phyloP scores from a whole-genome alignment of 306 rosid genomes.

The Hippophae rhamnoides region DNA sequence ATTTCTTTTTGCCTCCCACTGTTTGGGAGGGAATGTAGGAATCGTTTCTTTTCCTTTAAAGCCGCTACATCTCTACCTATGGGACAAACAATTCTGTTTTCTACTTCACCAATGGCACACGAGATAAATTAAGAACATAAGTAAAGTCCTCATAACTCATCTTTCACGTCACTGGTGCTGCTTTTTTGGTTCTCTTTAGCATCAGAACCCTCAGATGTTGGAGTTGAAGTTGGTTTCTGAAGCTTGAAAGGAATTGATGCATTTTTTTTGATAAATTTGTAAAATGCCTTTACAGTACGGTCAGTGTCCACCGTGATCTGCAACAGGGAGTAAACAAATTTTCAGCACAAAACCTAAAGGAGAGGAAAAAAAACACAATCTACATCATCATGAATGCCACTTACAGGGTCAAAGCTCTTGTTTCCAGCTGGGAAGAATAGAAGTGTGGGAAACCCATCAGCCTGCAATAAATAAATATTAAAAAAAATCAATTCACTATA shows the following conservation, averaged over 20 bases:
- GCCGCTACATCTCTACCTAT: conserved; percentile 16
- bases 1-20: background rate
- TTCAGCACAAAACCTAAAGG: background rate
- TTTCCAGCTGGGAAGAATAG: conserved; percentile 64
- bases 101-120: conserved; percentile 15
- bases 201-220: conserved; percentile 36
- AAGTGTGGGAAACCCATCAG: conserved; percentile 56
- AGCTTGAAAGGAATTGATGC: conserved; percentile 98
- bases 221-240: conserved; percentile 57
- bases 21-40: conserved; percentile 6
- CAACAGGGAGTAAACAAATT: conserved; percentile 20
- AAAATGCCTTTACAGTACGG: conserved; percentile 91
- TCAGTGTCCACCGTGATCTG: conserved; percentile 83
- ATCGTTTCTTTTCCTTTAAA: conserved; percentile 13
- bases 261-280: conserved; percentile 82
- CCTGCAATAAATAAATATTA: conserved; percentile 26
- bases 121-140: conserved; percentile 1
- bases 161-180: conserved; percentile 46
- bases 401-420: conserved; percentile 60
- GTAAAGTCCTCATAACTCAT: conserved; percentile 53
- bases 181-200: conserved; percentile 38
- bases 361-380: background rate
- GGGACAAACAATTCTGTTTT: conserved; percentile 13
- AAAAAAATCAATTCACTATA: background rate
- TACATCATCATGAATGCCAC: conserved; percentile 10